Evolutionary conservation across 1,139 yeast genomes (phyloP).

Genomic region (Sugiyamaella paludigena): DNA sequence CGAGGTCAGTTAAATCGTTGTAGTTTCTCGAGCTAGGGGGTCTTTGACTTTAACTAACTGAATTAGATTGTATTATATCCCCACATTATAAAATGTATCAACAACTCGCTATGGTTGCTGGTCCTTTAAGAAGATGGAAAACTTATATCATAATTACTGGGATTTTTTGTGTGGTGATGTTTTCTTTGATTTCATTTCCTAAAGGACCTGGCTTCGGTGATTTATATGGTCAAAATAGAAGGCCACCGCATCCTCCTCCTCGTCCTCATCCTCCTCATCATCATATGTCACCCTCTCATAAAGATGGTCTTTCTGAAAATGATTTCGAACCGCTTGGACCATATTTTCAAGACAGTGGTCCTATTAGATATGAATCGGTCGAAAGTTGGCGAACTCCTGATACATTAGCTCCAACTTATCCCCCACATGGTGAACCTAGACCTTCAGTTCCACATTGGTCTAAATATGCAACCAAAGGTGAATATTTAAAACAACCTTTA

Average conservation of each 20-base stretch:
- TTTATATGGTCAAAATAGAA: not conserved
- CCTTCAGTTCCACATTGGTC: constrained; percentile 13
- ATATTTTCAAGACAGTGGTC: not conserved
- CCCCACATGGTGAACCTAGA: constrained; percentile 5
- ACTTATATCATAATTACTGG: constrained; percentile 2
- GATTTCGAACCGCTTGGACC: not conserved
- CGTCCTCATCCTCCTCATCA: too few relatives aligned
- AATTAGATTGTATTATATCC: too few relatives aligned
- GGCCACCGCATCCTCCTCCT: too few relatives aligned
- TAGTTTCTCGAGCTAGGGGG: too few relatives aligned
- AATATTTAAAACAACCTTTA: constrained; percentile 28
- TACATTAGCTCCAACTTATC: constrained; percentile 14
- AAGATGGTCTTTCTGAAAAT: not conserved
- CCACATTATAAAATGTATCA: constrained; percentile 3
- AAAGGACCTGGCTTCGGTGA: constrained; percentile 4
- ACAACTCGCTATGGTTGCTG: too few relatives aligned
- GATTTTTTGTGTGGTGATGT: not conserved
- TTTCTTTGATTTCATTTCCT: constrained; percentile 3
- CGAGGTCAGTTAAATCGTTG: too few relatives aligned
- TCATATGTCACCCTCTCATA: too few relatives aligned
- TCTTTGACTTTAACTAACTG: too few relatives aligned
- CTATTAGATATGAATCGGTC: constrained; percentile 13
- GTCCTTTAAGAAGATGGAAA: not conserved
- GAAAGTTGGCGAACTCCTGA: constrained; percentile 21
- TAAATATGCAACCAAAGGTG: constrained; percentile 15